Evolutionary conservation across 192 early-diverging fungal genomes (phyloP), one percentile per base, ranked within the genome.

Genomic region (Coemansia aciculifera): DNA sequence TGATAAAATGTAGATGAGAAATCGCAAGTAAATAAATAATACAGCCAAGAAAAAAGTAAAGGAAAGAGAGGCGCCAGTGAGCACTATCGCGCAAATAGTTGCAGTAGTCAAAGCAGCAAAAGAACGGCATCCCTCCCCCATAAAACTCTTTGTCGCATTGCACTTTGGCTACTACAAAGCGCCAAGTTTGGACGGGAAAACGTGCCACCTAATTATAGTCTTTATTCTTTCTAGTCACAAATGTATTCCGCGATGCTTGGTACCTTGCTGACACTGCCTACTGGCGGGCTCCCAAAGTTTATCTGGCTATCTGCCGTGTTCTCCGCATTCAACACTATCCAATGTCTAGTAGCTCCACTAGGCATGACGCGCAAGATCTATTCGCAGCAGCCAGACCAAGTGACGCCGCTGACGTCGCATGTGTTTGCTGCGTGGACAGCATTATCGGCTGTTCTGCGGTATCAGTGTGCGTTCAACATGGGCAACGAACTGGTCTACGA

Each of bases 401-500:
- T 92, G n/a, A 94, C 93, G 3, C 81, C 86, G 31, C 85, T 98
- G 69, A 87, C 89, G 21, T 87, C 90, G 37, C 90, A 94, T 36
- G 77, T 93, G 54, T 94, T 96, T 88, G 96, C 91, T 6, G 83
- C 89, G 23, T 98, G 94, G 94, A 96, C 96, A 0, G 84, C 92
- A 66, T 86, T 91, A 21, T 90, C 89, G 19, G 89, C 86, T 2
- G 83, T 95, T 39, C 78, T 98, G 59, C 90, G 96, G 29, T 85
- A 95, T 67, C 91, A 95, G 77, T 87, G 89, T 64, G 92, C 94
- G 15, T 96, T 90, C 70, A 89, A 96, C 81, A 87, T 98, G 64
- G 74, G 83, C 67, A 82, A 93, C 59, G 63, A 56, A 21, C 37
- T 78, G 19, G n/a, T 80, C 24, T 84, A 70, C 65, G 77, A 74